phyloP scores from a whole-genome alignment of 305 asterid genomes.

The Euphrasia arctica region DNA sequence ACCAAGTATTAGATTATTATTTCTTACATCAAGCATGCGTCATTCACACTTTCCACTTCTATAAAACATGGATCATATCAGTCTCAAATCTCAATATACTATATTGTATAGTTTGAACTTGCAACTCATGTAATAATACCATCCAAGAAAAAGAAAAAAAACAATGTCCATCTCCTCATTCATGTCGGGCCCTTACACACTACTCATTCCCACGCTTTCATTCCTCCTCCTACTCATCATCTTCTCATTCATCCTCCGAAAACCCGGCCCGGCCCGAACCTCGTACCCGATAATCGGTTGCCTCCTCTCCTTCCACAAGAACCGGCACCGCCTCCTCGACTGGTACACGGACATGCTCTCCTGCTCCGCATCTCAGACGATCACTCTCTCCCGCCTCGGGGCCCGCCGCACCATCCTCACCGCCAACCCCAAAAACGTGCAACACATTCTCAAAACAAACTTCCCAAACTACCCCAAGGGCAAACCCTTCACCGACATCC shows the following conservation, averaged over 20 bases:
- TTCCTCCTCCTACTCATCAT: conserved; percentile 22
- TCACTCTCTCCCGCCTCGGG: conserved; percentile 38
- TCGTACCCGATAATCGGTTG: conserved; percentile 48
- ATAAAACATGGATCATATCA: no score
- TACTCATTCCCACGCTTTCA: conserved; percentile 24
- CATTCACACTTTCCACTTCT: no score
- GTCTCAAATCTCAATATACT: background rate
- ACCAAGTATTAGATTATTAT: no score
- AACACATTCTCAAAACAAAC: conserved; percentile 40
- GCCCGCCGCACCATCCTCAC: conserved; percentile 47
- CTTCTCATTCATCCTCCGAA: conserved; percentile 25
- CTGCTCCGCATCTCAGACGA: conserved; percentile 39
- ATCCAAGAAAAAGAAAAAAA: conserved; percentile 13
- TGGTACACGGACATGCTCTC: conserved; percentile 59
- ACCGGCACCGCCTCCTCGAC: conserved; percentile 42
- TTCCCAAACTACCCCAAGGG: conserved; percentile 50
- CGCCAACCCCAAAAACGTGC: conserved; percentile 41
- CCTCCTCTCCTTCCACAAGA: conserved; percentile 39
- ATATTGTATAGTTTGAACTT: background rate
- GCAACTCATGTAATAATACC: background rate
- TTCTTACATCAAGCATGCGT: no score
- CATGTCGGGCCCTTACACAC: conserved; percentile 17
- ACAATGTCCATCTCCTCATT: conserved; percentile 18
- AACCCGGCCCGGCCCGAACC: conserved; percentile 20
- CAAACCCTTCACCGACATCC: conserved; percentile 40